Evolutionary conservation across 164 flowering plant genomes (phyloP), one percentile per base, ranked within the genome.

Genomic region (Kalanchoe fedtschenkoi): DNA sequence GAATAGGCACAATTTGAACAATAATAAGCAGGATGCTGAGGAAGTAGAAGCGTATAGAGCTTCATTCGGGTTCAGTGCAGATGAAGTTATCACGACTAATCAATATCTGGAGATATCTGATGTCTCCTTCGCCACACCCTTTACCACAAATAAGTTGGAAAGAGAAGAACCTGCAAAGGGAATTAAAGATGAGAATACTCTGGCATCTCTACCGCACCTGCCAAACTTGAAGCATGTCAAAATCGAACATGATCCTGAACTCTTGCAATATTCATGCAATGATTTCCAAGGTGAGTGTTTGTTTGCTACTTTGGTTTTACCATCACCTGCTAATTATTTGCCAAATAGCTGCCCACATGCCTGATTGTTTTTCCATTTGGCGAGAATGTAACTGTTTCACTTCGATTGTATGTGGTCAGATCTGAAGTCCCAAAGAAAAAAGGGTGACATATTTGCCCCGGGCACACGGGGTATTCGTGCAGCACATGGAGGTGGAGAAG

Each of bases 41-140:
- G 98, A 92, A 71, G 65, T 86, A 54, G 98, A 92, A 77, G 96
- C 98, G 60, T 92, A 89, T 69, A 74, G 98, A 69, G 98, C 96
- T 44, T 92, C 98, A 34, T 92, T 92, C 75, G 98, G 98, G 58
- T 92, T 92, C 77, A 92, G 98, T 77, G 98, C 98, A 34, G 98
- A 92, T 79, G 98, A 92, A 72, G 81, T 89, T 46, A 74, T 84
- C 65, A 79, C 79, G 33, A 84, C 96, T 24, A 68, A 80, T 37
- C 91, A 88, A 1, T 89, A 84, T 73, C 88, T 87, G 53, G 96
- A 92, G 77, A 86, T 86, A 19, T 74, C 91, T 57, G 91, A 87
- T 26, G 95, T 80, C 51, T 81, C 95, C 14, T 91, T 91, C 64
- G 84, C 84, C 64, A 69, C 74, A 15, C 95, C 96, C 34, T 74